Evolutionary conservation across 768 basidiomycete genomes (phyloP).

Genomic region (Neoboletus subvelutipes): DNA sequence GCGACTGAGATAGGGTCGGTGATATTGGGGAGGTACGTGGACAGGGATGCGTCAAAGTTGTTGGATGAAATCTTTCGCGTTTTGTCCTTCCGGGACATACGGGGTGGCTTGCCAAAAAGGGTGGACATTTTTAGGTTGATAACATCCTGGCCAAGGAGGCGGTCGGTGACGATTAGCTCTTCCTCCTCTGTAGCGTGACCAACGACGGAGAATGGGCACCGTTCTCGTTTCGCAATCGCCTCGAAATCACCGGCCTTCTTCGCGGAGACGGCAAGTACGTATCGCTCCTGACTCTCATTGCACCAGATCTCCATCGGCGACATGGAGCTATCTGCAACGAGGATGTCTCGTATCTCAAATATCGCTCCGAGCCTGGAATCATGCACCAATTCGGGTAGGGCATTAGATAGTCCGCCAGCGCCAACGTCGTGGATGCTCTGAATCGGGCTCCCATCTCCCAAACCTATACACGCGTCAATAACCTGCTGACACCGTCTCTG

Average conservation of each 20-base stretch:
- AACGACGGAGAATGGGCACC: slow-evolving; percentile 92
- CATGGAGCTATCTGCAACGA: slow-evolving; percentile 90
- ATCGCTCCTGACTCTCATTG: slow-evolving; percentile 97
- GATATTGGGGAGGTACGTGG: slow-evolving; percentile 56
- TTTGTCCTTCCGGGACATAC: slow-evolving; percentile 75
- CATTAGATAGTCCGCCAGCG: slow-evolving; percentile 95
- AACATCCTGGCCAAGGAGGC: slow-evolving; percentile 72
- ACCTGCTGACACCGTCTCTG: slow-evolving; percentile 96
- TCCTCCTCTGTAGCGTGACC: slow-evolving; percentile 82
- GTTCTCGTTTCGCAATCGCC: slow-evolving; percentile 77
- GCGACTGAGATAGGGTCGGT: slow-evolving; percentile 59
- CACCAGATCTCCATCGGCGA: slow-evolving; percentile 99
- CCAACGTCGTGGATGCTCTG: slow-evolving; percentile 98
- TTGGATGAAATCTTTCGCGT: slow-evolving; percentile 41
- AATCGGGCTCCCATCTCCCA: slow-evolving; percentile 68
- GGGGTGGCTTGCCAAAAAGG: slow-evolving; percentile 94
- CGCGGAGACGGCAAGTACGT: slow-evolving; percentile 86
- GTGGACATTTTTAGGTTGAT: slow-evolving; percentile 92
- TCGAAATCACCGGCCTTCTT: slow-evolving; percentile 65
- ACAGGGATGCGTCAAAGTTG: slow-evolving; percentile 72
- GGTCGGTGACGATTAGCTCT: slow-evolving; percentile 86
- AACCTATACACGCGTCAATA: slow-evolving; percentile 83
- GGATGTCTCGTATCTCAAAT: slow-evolving; percentile 92
- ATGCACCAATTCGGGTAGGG: slow-evolving; percentile 94
- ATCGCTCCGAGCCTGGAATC: slow-evolving; percentile 88